Evolutionary conservation across 2,329 filamentous ascomycete species (phyloP).

Genomic region (Penicillium sp.): DNA sequence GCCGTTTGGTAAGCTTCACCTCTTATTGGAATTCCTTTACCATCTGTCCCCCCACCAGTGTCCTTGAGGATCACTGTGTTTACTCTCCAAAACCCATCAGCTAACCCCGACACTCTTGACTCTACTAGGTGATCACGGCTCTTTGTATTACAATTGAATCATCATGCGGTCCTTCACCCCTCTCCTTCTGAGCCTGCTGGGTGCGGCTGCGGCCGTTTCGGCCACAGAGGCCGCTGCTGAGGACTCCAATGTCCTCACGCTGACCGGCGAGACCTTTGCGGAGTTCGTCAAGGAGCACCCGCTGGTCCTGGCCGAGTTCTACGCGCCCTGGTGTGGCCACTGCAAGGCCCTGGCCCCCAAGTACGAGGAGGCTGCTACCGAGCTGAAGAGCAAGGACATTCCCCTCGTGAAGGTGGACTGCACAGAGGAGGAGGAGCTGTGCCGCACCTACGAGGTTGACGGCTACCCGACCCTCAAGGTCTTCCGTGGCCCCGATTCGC

Average conservation of each 20-base stretch:
- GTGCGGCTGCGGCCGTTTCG: conserved; percentile 38
- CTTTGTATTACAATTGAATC: conserved; percentile 11
- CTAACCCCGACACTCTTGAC: background rate
- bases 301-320: conserved; percentile 95
- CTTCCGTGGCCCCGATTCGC: conserved; percentile 86
- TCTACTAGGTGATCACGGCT: conserved; percentile 7
- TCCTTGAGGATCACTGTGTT: background rate
- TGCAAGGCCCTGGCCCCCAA: conserved; percentile 86
- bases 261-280: conserved; percentile 85
- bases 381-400: conserved; percentile 53
- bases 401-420: conserved; percentile 67
- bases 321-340: conserved; percentile 95
- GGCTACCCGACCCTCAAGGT: conserved; percentile 99
- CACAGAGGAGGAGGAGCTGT: conserved; percentile 90
- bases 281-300: conserved; percentile 83
- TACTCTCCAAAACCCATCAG: background rate
- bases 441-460: conserved; percentile 86
- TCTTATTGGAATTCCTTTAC: background rate
- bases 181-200: conserved; percentile 43
- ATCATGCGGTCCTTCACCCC: conserved; percentile 45
- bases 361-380: conserved; percentile 52
- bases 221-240: conserved; percentile 34
- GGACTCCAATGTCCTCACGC: conserved; percentile 75
- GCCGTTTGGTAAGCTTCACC: conserved; percentile 14
- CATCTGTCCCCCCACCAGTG: background rate